These are phyloP conservation scores for Globisporangium canariense DNA, from an alignment of 352 stramenopile species.

Conservation along the genomic window DNA sequence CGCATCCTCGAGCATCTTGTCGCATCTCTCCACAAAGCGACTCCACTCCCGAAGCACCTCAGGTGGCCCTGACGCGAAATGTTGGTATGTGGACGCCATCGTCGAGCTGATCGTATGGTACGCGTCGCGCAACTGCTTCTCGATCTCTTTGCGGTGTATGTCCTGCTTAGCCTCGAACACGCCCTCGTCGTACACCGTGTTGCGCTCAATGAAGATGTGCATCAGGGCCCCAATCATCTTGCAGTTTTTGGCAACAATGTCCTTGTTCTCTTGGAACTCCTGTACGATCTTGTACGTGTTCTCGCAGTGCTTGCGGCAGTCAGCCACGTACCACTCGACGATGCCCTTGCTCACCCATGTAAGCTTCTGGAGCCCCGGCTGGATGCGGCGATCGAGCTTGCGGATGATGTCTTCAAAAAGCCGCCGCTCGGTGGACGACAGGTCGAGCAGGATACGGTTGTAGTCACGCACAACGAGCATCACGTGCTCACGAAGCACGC, in stretches of 20 bases:
- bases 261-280: constrained; percentile 89
- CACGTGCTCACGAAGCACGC: constrained; percentile 90
- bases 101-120: constrained; percentile 87
- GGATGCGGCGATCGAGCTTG: constrained; percentile 91
- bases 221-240: constrained; percentile 86
- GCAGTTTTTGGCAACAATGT: constrained; percentile 85
- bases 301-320: constrained; percentile 88
- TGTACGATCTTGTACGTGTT: constrained; percentile 87
- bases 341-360: constrained; percentile 92
- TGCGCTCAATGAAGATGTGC: constrained; percentile 93
- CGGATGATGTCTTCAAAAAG: constrained; percentile 95
- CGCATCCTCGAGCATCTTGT: constrained; percentile 90
- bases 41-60: constrained; percentile 93
- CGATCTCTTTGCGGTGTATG: constrained; percentile 82
- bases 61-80: constrained; percentile 86
- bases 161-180: constrained; percentile 92
- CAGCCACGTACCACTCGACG: constrained; percentile 90
- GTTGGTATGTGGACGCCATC: constrained; percentile 89
- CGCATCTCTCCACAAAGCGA: constrained; percentile 86
- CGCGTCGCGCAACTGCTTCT: constrained; percentile 68
- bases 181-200: constrained; percentile 91
- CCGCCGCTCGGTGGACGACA: constrained; percentile 86
- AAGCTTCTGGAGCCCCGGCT: constrained; percentile 91
- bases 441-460: constrained; percentile 92
- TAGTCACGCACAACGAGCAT: constrained; percentile 95